A percentile compares a stretch with the other conserved stretches of the same genome.
Evolutionary conservation across 2,329 filamentous ascomycete genomes (phyloP).

Genomic region (Plenodomus tracheiphilus): DNA sequence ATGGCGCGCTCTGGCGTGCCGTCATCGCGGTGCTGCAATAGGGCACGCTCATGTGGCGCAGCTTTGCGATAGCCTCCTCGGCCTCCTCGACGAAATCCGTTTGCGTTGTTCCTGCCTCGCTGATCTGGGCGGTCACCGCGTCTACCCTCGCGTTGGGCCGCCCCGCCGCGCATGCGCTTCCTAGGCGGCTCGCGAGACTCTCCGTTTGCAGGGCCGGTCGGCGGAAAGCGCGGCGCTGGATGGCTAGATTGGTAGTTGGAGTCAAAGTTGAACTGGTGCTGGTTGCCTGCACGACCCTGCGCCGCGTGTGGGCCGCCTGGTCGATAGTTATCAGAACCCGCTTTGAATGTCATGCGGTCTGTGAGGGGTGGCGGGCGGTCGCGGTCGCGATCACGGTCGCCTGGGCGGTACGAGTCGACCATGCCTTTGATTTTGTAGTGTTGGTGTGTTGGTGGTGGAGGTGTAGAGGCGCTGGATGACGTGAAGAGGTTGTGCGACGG

Average conservation of each 20-base stretch:
- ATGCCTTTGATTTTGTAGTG: slow-evolving; percentile 14
- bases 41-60: slow-evolving; percentile 49
- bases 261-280: slow-evolving; percentile 41
- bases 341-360: slow-evolving; percentile 36
- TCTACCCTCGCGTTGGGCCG: slow-evolving; percentile 15
- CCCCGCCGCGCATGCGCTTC: slow-evolving; percentile 24
- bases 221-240: slow-evolving; percentile 35
- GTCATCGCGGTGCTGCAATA: slow-evolving; percentile 48
- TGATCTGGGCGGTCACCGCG: slow-evolving; percentile 3
- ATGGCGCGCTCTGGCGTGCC: slow-evolving; percentile 50
- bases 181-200: slow-evolving; percentile 16
- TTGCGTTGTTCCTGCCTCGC: slow-evolving; percentile 22
- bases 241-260: slow-evolving; percentile 31
- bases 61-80: slow-evolving; percentile 25
- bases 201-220: slow-evolving; percentile 24
- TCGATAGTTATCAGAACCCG: slow-evolving; percentile 31
- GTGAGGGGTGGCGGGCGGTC: slow-evolving; percentile 23
- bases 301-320: slow-evolving; percentile 15
- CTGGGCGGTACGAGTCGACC: slow-evolving; percentile 34
- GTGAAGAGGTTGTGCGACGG: not conserved
- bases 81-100: slow-evolving; percentile 13
- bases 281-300: slow-evolving; percentile 14
- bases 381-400: slow-evolving; percentile 11
- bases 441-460: slow-evolving; percentile 6
- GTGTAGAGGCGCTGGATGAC: slow-evolving; percentile 1